Evolutionary conservation across 75 land plant species (phyloP), one percentile per base, ranked within the genome.

Genomic region (Cupressus sempervirens): DNA sequence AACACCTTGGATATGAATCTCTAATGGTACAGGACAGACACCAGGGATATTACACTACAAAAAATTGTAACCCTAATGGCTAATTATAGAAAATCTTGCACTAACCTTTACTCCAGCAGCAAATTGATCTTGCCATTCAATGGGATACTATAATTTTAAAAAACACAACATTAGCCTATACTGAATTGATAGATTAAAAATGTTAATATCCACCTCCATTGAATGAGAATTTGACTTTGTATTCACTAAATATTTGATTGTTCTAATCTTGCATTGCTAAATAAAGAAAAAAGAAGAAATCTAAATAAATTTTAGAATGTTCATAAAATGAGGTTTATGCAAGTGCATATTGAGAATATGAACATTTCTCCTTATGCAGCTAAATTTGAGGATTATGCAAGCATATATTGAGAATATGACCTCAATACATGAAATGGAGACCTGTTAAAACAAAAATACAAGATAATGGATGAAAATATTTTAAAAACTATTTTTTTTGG

Each of bases 31-130:
- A 48, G 50, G 50, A 9, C 50, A 12, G 50, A 48, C 50, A 48
- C 50, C 50, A 48, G 50, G 50, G 50, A n/a, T n/a, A 58, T 58
- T 13, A n/a, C 54, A 38, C 81, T 3, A 6, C 41, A 23, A 14
- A 45, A 77, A 34, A n/a, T 16, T 16, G 30, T 8, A 48, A 53
- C 35, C 5, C 83, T 34, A 82, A 32, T 14, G 30, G 35, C 65
- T n/a, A n/a, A n/a, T n/a, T n/a, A n/a, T n/a, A n/a, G n/a, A n/a
- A n/a, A n/a, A n/a, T n/a, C n/a, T n/a, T 70, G 30, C 4, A 1
- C 65, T 45, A 81, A 95, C 96, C 93, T 95, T 93, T 52, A 95
- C 92, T 38, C 95, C 95, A 20, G 88, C 90, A 45, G 82, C 85
- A 86, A 93, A 89, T 48, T 95, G 96, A 81, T 86, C 84, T 2